A percentile compares a stretch with the other conserved stretches of the same genome.
These are phyloP conservation scores for Gossypium davidsonii DNA, from an alignment of 441 rosid species.

Conservation along the genomic window DNA sequence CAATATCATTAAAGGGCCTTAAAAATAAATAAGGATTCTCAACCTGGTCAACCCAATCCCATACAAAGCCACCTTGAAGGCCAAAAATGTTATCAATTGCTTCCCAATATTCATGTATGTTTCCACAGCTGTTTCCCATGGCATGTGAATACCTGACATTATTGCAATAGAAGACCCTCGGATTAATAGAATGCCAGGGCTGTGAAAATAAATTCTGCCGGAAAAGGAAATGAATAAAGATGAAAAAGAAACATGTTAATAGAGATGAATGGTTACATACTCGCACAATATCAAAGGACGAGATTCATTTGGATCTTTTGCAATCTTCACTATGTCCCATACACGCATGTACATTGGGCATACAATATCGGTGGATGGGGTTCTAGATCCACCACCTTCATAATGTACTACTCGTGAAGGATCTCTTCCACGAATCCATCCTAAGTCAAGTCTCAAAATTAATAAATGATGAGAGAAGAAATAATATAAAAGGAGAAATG, in stretches of 20 bases:
- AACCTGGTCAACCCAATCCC: slow-evolving; percentile 99
- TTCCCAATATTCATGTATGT: slow-evolving; percentile 84
- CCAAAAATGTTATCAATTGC: slow-evolving; percentile 91
- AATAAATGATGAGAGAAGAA: slow-evolving; percentile 15
- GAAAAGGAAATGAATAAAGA: slow-evolving; percentile 3
- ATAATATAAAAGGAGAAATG: slow-evolving; percentile 6
- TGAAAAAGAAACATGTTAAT: slow-evolving; percentile 7
- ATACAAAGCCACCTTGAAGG: slow-evolving; percentile 98
- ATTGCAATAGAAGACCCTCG: slow-evolving; percentile 11
- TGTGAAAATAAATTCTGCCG: slow-evolving; percentile 5
- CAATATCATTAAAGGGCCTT: not conserved
- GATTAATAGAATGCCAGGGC: slow-evolving; percentile 19
- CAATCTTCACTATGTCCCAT: slow-evolving; percentile 93
- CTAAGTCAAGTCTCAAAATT: slow-evolving; percentile 35
- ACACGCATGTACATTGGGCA: slow-evolving; percentile 99
- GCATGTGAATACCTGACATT: slow-evolving; percentile 87
- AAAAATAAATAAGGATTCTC: slow-evolving; percentile 13
- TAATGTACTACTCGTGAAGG: slow-evolving; percentile 75
- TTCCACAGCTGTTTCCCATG: slow-evolving; percentile 97
- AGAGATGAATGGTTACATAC: slow-evolving; percentile 37
- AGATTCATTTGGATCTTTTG: slow-evolving; percentile 71
- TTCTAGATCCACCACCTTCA: slow-evolving; percentile 98
- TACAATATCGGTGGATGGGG: slow-evolving; percentile 79
- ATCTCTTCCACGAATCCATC: slow-evolving; percentile 89
- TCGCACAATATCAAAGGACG: slow-evolving; percentile 99